Evolutionary conservation across 495 filamentous ascomycete species (phyloP).

Genomic region (Aspergillus nidulans): DNA sequence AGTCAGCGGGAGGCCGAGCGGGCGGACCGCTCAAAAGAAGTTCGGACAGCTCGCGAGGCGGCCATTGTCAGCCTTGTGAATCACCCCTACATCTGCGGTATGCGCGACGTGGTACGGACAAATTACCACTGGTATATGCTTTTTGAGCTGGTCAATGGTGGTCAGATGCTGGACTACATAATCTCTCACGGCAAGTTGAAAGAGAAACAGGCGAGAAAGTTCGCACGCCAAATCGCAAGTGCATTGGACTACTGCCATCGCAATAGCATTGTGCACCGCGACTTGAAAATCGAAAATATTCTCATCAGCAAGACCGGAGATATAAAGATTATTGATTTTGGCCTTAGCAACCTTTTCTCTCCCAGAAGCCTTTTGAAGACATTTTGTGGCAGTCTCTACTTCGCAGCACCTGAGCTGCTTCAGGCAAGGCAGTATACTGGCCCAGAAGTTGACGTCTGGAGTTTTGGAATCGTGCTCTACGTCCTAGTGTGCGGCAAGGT

Average conservation of each 20-base stretch:
- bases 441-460: slow-evolving; percentile 97
- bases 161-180: slow-evolving; percentile 99
- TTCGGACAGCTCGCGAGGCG: slow-evolving; percentile 91
- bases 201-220: slow-evolving; percentile 98
- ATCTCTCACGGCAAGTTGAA: slow-evolving; percentile 97
- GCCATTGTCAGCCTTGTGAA: slow-evolving; percentile 93
- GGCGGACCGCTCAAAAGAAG: slow-evolving; percentile 93
- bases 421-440: slow-evolving; percentile 93
- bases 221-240: slow-evolving; percentile 94
- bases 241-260: slow-evolving; percentile 98
- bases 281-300: slow-evolving; percentile 99
- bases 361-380: slow-evolving; percentile 86
- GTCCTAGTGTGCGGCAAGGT: slow-evolving; percentile 98
- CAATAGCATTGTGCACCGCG: slow-evolving; percentile 97
- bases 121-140: slow-evolving; percentile 99
- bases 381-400: slow-evolving; percentile 97
- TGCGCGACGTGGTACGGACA: slow-evolving; percentile 91
- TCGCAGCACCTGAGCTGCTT: slow-evolving; percentile 91
- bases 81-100: slow-evolving; percentile 95
- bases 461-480: slow-evolving; percentile 98
- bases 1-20: slow-evolving; percentile 75
- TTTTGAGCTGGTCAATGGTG: slow-evolving; percentile 98
- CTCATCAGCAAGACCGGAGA: slow-evolving; percentile 98
- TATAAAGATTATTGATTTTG: slow-evolving; percentile 99
- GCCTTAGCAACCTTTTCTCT: slow-evolving; percentile 93